Percentiles rank a stretch among this genome's conserved stretches.
phyloP scores from a whole-genome alignment of 2,329 filamentous ascomycete genomes.

The Trichophyton rubrum region DNA sequence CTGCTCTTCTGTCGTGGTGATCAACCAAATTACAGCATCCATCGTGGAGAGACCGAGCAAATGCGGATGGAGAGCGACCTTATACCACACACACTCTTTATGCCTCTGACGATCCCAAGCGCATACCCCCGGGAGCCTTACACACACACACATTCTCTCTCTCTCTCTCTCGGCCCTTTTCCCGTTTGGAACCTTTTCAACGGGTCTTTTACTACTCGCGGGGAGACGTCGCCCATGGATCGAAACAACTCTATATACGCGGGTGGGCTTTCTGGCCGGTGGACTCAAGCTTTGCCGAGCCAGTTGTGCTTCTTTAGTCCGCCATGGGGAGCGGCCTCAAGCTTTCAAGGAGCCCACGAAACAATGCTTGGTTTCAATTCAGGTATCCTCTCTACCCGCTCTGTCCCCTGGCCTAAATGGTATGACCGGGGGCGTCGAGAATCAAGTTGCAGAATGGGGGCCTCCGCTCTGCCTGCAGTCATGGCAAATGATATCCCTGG shows the following conservation, averaged over 20 bases:
- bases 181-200: neutral
- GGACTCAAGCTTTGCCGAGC: constrained; percentile 2
- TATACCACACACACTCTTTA: neutral
- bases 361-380: constrained; percentile 3
- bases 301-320: neutral
- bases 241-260: neutral
- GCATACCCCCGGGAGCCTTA: neutral
- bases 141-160: too few species aligned
- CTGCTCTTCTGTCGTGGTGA: neutral
- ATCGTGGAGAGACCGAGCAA: neutral
- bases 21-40: neutral
- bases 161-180: too few species aligned
- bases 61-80: neutral
- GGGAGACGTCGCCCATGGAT: neutral
- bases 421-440: neutral
- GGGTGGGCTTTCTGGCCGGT: neutral
- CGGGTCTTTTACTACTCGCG: neutral
- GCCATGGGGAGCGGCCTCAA: neutral
- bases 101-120: neutral
- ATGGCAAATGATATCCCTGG: neutral
- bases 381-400: neutral
- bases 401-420: neutral
- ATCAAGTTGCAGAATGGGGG: neutral
- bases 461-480: neutral
- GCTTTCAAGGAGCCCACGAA: neutral